A percentile compares a stretch with the other conserved stretches of the same genome.
Evolutionary conservation across 345 rosid species (phyloP).

Genomic region (Balakata baccata): DNA sequence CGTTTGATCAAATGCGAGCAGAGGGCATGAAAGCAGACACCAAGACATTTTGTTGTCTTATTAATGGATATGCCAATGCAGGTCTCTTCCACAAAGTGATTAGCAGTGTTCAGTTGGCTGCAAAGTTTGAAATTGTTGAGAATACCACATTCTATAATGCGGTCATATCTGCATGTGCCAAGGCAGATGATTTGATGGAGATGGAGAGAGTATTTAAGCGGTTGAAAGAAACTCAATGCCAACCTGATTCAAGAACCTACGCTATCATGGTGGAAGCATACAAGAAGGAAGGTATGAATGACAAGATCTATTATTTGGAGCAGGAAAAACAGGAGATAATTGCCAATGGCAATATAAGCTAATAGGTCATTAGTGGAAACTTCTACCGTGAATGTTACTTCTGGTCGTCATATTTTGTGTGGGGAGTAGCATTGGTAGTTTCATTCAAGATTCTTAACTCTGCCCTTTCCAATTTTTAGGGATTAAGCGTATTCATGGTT

Average conservation of each 20-base stretch:
- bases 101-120: conserved; percentile 60
- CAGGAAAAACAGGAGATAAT: conserved; percentile 46
- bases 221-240: conserved; percentile 72
- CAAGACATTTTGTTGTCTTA: conserved; percentile 80
- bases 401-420: no score
- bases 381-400: not conserved
- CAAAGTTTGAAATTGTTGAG: conserved; percentile 73
- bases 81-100: conserved; percentile 81
- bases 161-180: conserved; percentile 68
- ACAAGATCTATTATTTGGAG: conserved; percentile 72
- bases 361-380: not conserved
- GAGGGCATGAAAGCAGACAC: conserved; percentile 85
- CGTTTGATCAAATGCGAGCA: conserved; percentile 78
- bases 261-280: conserved; percentile 63
- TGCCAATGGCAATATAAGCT: conserved; percentile 11
- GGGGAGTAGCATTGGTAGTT: no score
- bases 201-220: conserved; percentile 80
- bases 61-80: conserved; percentile 74
- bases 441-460: no score
- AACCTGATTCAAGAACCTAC: conserved; percentile 55
- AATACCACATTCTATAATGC: conserved; percentile 64
- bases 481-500: no score
- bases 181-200: conserved; percentile 79
- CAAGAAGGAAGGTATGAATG: conserved; percentile 64
- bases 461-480: no score